phyloP scores from a whole-genome alignment of 352 stramenopile species.

The Pythium oligandrum region DNA sequence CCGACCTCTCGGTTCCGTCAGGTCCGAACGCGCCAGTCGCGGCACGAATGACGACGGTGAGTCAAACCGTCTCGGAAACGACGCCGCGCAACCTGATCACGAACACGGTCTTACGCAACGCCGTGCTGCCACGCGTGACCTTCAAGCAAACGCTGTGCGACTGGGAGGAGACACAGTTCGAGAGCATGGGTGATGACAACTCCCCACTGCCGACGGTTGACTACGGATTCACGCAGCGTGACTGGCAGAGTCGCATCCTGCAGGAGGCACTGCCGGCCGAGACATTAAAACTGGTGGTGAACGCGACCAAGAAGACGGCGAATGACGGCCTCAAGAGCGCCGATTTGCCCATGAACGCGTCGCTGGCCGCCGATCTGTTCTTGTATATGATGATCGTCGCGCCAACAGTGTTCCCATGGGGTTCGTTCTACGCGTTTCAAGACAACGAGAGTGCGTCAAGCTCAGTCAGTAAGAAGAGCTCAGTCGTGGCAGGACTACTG shows the following conservation, averaged over 20 bases:
- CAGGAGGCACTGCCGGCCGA: conserved; percentile 1
- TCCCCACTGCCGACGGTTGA: neutral
- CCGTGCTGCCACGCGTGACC: conserved; percentile 1
- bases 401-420: conserved; percentile 5
- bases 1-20: neutral
- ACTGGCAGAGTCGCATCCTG: conserved; percentile 7
- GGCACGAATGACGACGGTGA: neutral
- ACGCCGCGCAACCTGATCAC: conserved; percentile 6
- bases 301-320: conserved; percentile 2
- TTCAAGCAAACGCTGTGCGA: neutral
- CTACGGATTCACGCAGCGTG: conserved; percentile 6
- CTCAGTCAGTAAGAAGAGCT: too few relatives aligned
- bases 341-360: conserved; percentile 16
- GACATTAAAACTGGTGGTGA: conserved; percentile 2
- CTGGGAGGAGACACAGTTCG: neutral
- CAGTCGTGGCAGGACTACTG: conserved; percentile 2
- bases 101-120: conserved; percentile 9
- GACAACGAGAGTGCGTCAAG: too few relatives aligned
- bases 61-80: neutral
- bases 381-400: conserved; percentile 1
- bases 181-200: neutral
- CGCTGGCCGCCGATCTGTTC: conserved; percentile 9
- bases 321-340: conserved; percentile 1
- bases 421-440: too few relatives aligned
- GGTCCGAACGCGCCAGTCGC: neutral